Evolutionary conservation across 345 rosid species (phyloP), one percentile per base, ranked within the genome.

Genomic region (Aegle marmelos): DNA sequence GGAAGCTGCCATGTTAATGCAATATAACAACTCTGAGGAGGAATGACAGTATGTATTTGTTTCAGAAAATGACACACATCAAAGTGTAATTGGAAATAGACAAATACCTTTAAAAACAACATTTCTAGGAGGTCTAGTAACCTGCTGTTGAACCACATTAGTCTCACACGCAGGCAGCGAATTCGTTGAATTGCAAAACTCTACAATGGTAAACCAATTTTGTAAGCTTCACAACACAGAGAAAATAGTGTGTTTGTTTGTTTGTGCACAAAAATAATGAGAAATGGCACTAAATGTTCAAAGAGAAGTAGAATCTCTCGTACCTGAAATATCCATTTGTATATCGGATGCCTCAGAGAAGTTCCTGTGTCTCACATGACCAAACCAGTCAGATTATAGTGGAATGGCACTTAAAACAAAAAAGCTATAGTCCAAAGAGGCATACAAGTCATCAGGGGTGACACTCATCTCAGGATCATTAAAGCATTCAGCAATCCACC

Each of bases 401-500:
- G 25, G 53, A 72, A 83, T 19, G 50, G 48, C 54, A 59, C 50
- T 21, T 69, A 37, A 37, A 71, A 80, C 25, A 25, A 77, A 85
- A 74, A 74, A 45, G 10, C 28, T 72, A 65, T 74, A 80, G 56
- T 63, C 17, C 50, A 74, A 70, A 59, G 54, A 79, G 70, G 79
- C 94, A 74, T 95, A 92, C 98, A 91, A 85, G 76, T 90, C 88
- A 86, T 87, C 86, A 66, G 91, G 83, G 67, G 88, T 72, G 41
- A 58, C 76, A 72, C 82, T 82, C 84, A 86, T 87, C 64, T 92
- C 97, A 3, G 86, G 22, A 71, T 92, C 93, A 71, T 90, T 93
- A 74, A 95, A 74, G 87, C 90, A 95, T 57, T 91, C 88, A 70
- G 92, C 86, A 57, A 89, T 84, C 98, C 97, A 93, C 54, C 85